Evolutionary conservation across 106 monocot genomes (phyloP), one percentile per base, ranked within the genome.

Genomic region (Posidonia australis): DNA sequence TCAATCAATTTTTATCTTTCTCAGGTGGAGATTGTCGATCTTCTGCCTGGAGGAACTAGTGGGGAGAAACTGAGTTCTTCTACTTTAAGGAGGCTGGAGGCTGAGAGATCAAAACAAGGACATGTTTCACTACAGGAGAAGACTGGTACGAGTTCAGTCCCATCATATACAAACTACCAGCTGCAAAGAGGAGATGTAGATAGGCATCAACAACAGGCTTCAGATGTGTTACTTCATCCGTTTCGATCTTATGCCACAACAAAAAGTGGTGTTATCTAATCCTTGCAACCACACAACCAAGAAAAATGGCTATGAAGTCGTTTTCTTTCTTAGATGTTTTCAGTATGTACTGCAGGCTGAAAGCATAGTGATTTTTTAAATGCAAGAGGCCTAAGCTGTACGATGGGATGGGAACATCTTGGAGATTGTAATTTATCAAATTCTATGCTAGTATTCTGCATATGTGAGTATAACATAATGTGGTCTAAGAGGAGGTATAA

Each of bases 31-130:
- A 79, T 88, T 46, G 81, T 88, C 21, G 81, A 81, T 77, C 77
- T 88, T 63, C 43, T 88, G 23, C 58, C 76, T 52, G 77, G 72
- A 70, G 79, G 62, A 52, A 27, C 43, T 1, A 65, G 44, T 28
- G 76, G 76, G 26, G 79, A 75, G 68, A 88, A 88, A 72, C 71
- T 88, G 54, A 84, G 84, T 49, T 84, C 88, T 2, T 68, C 88
- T 22, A 67, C 77, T 4, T 45, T 88, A 25, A 79, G 88, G 72
- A 77, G 76, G 65, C 73, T 81, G 10, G 88, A 81, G 24, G 76
- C 65, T 23, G 77, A 80, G 60, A 77, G 54, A 57, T 52, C 42
- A 43, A 73, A 58, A 25, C 26, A 45, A 21, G 20, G 28, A 21
- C 9, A 20, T 10, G 23, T 32, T 45, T 16, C 20, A 5, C n/a